These are phyloP conservation scores for Leavenworthia alabamica DNA, from an alignment of 345 rosid species.

Conservation along the genomic window DNA sequence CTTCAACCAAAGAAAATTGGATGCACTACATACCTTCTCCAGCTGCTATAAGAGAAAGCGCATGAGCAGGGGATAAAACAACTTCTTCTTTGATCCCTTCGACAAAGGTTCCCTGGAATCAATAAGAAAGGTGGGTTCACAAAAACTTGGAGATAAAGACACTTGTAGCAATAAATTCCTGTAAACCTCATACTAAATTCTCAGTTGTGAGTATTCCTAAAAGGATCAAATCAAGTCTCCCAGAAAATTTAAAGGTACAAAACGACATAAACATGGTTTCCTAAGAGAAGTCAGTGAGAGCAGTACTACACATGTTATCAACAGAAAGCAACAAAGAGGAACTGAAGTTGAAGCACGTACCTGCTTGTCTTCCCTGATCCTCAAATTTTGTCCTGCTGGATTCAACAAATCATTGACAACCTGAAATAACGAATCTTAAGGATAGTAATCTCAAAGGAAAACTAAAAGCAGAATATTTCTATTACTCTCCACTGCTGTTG, in stretches of 20 bases:
- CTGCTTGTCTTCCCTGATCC: constrained; percentile 98
- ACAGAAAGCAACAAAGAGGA: constrained; percentile 5
- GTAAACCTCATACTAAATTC: neutral
- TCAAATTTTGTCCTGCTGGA: constrained; percentile 94
- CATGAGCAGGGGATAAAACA: constrained; percentile 98
- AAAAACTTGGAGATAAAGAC: neutral
- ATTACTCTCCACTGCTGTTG: constrained; percentile 5
- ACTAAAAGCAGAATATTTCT: constrained; percentile 11
- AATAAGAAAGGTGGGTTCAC: neutral
- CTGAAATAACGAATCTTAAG: constrained; percentile 42
- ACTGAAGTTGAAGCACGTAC: constrained; percentile 33
- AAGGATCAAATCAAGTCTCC: constrained; percentile 9
- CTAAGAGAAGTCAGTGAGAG: neutral
- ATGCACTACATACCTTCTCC: constrained; percentile 74
- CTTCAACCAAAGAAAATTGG: constrained; percentile 18
- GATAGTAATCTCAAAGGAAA: constrained; percentile 8
- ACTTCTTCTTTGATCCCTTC: constrained; percentile 99
- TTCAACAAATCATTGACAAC: constrained; percentile 93
- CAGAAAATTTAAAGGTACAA: neutral
- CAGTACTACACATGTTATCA: neutral
- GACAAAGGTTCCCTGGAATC: constrained; percentile 84
- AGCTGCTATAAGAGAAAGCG: constrained; percentile 95
- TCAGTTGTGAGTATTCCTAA: neutral
- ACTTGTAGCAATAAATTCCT: constrained; percentile 14
- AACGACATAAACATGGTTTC: neutral